phyloP scores from a whole-genome alignment of 305 asterid species.

The Fraxinus nigra region DNA sequence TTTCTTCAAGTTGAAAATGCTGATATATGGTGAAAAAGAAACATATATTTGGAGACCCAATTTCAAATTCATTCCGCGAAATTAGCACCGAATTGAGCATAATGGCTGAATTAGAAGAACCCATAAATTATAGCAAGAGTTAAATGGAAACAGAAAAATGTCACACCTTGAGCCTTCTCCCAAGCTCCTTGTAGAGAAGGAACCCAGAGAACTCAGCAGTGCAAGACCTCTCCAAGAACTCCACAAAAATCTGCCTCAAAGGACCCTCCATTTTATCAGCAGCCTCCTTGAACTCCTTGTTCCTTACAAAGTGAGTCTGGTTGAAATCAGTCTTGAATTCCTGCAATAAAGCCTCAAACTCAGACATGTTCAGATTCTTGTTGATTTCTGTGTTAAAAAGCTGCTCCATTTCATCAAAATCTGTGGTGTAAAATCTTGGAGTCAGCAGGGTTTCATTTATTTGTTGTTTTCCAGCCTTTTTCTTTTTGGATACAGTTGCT shows the following conservation, averaged over 20 bases:
- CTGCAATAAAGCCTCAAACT: constrained; percentile 75
- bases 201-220: constrained; percentile 98
- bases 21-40: neutral
- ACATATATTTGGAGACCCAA: neutral
- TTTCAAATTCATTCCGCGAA: neutral
- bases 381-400: constrained; percentile 90
- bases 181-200: constrained; percentile 93
- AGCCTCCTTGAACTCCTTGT: constrained; percentile 89
- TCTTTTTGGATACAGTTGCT: constrained; percentile 30
- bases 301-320: constrained; percentile 86
- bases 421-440: constrained; percentile 96
- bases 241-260: constrained; percentile 79
- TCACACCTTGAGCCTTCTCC: constrained; percentile 82
- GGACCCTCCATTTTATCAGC: constrained; percentile 90
- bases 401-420: constrained; percentile 93
- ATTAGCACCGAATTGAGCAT: neutral
- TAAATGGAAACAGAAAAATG: neutral
- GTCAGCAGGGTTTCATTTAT: constrained; percentile 71
- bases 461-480: constrained; percentile 50
- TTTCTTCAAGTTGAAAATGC: neutral
- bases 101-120: neutral
- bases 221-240: constrained; percentile 95
- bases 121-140: neutral
- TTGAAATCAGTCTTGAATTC: constrained; percentile 92
- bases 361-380: constrained; percentile 74